Evolutionary conservation across 768 basidiomycete species (phyloP).

Genomic region (Rhodotorula graminis): DNA sequence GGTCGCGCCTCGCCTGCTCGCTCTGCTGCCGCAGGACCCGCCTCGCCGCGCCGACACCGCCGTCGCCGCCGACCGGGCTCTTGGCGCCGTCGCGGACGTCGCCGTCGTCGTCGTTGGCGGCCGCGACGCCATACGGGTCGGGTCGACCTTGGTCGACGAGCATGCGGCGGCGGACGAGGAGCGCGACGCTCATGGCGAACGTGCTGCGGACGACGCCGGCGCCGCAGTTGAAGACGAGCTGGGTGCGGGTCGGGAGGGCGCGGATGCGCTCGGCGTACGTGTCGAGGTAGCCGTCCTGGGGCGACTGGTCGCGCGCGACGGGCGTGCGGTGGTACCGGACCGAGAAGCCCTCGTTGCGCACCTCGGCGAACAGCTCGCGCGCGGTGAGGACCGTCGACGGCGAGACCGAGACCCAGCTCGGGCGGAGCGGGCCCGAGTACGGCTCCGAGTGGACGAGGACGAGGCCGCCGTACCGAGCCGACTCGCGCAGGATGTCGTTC

Average conservation of each 20-base stretch:
- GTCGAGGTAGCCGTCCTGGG: conserved; percentile 97
- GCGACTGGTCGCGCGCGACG: conserved; percentile 85
- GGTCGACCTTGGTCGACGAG: conserved; percentile 59
- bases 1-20: conserved; percentile 46
- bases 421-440: conserved; percentile 50
- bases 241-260: conserved; percentile 66
- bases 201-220: conserved; percentile 89
- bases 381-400: conserved; percentile 90
- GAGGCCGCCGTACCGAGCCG: conserved; percentile 76
- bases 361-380: conserved; percentile 60
- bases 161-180: conserved; percentile 75
- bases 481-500: conserved; percentile 83
- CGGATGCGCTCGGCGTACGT: conserved; percentile 80
- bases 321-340: conserved; percentile 82
- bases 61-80: background rate
- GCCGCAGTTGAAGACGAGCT: conserved; percentile 90
- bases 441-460: conserved; percentile 74
- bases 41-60: conserved; percentile 19
- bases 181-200: conserved; percentile 94
- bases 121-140: conserved; percentile 63
- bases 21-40: conserved; percentile 46
- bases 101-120: background rate
- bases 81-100: background rate
- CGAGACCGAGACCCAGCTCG: conserved; percentile 87
- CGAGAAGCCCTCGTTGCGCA: conserved; percentile 34